phyloP scores from a whole-genome alignment of 176 grass and related monocot genomes.

The Eleusine coracana region DNA sequence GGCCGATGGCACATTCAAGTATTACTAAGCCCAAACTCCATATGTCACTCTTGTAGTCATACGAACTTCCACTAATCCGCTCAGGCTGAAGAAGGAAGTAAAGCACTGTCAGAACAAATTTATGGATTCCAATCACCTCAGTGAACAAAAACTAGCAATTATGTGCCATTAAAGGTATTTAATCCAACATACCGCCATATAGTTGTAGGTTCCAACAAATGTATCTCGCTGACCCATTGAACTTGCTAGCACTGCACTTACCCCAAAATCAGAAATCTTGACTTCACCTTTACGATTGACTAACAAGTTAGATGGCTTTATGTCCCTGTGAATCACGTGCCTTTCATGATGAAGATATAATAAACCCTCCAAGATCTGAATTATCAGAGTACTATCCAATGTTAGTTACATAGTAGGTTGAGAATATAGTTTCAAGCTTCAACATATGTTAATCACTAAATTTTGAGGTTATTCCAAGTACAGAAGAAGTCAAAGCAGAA shows the following conservation, averaged over 20 bases:
- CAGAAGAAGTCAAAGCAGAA: conserved; percentile 15
- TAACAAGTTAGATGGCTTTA: conserved; percentile 98
- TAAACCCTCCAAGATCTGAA: conserved; percentile 91
- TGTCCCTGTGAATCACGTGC: conserved; percentile 97
- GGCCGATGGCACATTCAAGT: conserved; percentile 92
- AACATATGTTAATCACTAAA: neutral
- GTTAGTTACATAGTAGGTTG: conserved; percentile 8
- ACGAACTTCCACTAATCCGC: conserved; percentile 87
- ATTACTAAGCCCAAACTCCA: conserved; percentile 99
- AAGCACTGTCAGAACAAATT: conserved; percentile 37
- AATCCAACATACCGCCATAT: conserved; percentile 90
- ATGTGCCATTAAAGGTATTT: neutral
- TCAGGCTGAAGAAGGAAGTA: conserved; percentile 73
- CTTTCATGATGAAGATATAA: conserved; percentile 96
- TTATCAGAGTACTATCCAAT: conserved; percentile 24
- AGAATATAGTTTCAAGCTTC: conserved; percentile 15
- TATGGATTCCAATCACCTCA: conserved; percentile 16
- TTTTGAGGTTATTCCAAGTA: conserved; percentile 9
- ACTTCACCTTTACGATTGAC: conserved; percentile 95
- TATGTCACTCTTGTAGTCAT: conserved; percentile 97
- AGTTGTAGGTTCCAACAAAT: conserved; percentile 97
- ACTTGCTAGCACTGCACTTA: conserved; percentile 82
- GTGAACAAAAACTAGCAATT: conserved; percentile 15
- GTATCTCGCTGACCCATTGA: conserved; percentile 94
- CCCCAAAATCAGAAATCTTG: conserved; percentile 93